Percentiles rank a stretch among this genome's conserved stretches.
Evolutionary conservation across 129 eudicot genomes (phyloP).

Genomic region (Gnaphalium uliginosum): DNA sequence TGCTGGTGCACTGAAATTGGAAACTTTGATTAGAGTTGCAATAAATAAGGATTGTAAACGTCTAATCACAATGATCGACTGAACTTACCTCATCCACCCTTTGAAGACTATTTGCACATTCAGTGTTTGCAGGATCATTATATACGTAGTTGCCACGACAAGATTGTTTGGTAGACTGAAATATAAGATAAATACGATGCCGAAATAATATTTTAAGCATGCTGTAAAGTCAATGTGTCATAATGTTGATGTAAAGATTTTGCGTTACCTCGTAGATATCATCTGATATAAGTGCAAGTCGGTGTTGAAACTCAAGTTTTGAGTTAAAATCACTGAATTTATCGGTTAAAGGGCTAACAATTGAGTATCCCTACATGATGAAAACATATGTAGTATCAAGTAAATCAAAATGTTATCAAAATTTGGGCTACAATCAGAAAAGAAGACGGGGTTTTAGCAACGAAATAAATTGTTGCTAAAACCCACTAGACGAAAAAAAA

Average conservation of each 20-base stretch:
- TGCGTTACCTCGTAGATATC: conserved; percentile 38
- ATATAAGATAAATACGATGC: not conserved
- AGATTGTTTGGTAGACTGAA: conserved; percentile 29
- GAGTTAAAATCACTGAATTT: conserved; percentile 35
- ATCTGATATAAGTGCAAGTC: conserved; percentile 43
- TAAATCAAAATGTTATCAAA: not conserved
- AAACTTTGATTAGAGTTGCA: not conserved
- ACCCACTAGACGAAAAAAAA: too few species aligned
- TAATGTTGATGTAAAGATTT: not conserved
- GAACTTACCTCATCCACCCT: conserved; percentile 32
- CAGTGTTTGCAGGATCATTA: conserved; percentile 10
- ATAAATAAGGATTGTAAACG: not conserved
- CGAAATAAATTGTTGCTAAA: too few species aligned
- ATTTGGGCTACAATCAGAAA: too few species aligned
- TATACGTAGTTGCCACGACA: conserved; percentile 38
- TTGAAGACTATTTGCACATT: conserved; percentile 33
- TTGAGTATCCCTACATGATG: conserved; percentile 25
- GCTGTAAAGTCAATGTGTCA: not conserved
- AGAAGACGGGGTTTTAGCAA: too few species aligned
- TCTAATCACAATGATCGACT: not conserved
- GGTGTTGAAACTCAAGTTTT: conserved; percentile 35
- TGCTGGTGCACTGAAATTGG: conserved; percentile 26
- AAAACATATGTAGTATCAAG: not conserved
- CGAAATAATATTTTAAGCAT: not conserved
- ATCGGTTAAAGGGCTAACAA: conserved; percentile 39